Evolutionary conservation across 2,329 filamentous ascomycete species (phyloP), one percentile per base, ranked within the genome.

Genomic region (Trichoderma hamatum): DNA sequence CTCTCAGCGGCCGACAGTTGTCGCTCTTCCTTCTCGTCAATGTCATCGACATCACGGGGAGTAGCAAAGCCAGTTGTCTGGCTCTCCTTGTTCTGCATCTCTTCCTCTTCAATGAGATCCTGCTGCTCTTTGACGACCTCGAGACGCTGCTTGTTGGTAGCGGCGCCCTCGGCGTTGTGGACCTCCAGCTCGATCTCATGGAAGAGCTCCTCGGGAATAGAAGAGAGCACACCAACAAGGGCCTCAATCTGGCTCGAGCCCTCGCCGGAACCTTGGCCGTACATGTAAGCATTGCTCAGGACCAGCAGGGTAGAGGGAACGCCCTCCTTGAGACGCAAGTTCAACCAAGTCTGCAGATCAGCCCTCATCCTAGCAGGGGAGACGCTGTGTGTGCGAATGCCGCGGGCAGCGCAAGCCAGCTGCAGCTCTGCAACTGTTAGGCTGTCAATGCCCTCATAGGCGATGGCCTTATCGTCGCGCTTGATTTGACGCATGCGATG

Each of bases 401-500:
- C 96, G 73, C 96, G 93, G 73, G 92, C 94, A 54, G 93, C 93
- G 78, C 93, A 96, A 1, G 96, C 96, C 76, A 90, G 92, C 83
- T 98, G 96, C 58, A 99, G 86, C 80, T 99, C 96, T 2, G 90
- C 87, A 0, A 98, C 94, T n/a, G 94, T 96, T 64, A 99, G 87
- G 66, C 91, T 94, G 70, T 97, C 94, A 34, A 99, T 91, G 39
- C 96, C 94, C 81, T 99, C 96, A 77, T 91, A 97, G 79, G 89
- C 92, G 78, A 99, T 99, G 72, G 94, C 94, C 73, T 90, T 90
- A 82, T 99, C 96, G 77, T 99, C 96, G 72, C 95, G 91, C 89
- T 99, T 99, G 85, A 98, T 98, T 82, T 99, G 96, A 75, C 95
- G 90, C 96, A 99, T 99, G 72, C 95, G 92, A 82, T 98, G 94